These are phyloP conservation scores for Schrenkiella parvula DNA, from an alignment of 345 rosid species.

Conservation along the genomic window DNA sequence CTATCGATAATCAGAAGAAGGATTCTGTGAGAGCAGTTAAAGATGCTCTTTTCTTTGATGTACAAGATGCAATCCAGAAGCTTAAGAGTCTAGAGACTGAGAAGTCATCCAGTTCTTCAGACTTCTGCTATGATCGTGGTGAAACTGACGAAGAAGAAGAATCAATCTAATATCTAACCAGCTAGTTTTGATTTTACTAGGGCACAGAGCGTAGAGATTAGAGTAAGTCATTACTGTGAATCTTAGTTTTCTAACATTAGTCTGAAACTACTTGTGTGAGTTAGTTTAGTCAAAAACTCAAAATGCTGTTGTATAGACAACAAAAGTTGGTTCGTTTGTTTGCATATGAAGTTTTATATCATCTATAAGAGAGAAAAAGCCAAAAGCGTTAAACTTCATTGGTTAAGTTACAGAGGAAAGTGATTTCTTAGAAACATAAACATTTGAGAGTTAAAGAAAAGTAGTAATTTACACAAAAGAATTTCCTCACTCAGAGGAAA, in stretches of 20 bases:
- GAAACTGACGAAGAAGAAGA: slow-evolving; percentile 37
- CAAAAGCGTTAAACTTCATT: slow-evolving; percentile 19
- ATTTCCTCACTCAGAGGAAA: slow-evolving; percentile 12
- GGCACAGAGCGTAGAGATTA: slow-evolving; percentile 4
- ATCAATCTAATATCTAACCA: slow-evolving; percentile 7
- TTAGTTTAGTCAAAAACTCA: background rate
- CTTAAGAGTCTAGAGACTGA: slow-evolving; percentile 41
- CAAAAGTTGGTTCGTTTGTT: background rate
- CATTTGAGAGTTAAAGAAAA: slow-evolving; percentile 16
- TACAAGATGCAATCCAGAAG: slow-evolving; percentile 57
- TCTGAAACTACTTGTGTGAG: slow-evolving; percentile 5
- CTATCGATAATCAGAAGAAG: slow-evolving; percentile 22
- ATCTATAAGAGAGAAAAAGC: background rate
- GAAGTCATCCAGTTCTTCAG: slow-evolving; percentile 32
- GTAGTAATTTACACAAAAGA: slow-evolving; percentile 28
- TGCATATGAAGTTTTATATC: background rate
- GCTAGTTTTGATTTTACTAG: slow-evolving; percentile 5
- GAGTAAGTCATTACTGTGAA: background rate
- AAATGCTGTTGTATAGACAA: slow-evolving; percentile 14
- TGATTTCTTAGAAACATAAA: slow-evolving; percentile 9
- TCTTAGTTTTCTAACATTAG: slow-evolving; percentile 21
- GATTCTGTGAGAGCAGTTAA: slow-evolving; percentile 56
- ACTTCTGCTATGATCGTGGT: slow-evolving; percentile 29
- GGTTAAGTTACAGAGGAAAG: background rate
- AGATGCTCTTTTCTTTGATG: slow-evolving; percentile 47